Evolutionary conservation across 148 eudicot species (phyloP).

Genomic region (Pharnaceum exiguum): DNA sequence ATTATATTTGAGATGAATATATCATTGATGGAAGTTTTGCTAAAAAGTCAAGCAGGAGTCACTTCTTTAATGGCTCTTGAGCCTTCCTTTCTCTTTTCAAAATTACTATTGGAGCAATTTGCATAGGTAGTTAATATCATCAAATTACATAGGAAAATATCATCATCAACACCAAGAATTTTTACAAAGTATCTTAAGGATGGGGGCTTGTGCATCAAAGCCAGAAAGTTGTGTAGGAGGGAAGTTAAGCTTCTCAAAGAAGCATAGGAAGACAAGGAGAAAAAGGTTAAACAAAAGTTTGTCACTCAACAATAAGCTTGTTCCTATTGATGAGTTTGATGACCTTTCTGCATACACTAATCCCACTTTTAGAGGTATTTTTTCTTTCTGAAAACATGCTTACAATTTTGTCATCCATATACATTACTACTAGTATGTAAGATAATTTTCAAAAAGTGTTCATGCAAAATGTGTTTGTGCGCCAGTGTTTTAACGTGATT

Average conservation of each 20-base stretch:
- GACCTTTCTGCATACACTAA: conserved; percentile 35
- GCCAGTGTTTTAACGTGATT: neutral
- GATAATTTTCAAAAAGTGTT: neutral
- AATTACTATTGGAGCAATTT: neutral
- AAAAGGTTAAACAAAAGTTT: conserved; percentile 24
- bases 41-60: neutral
- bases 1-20: neutral
- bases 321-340: conserved; percentile 29
- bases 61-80: neutral
- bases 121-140: neutral
- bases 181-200: conserved; percentile 4
- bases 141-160: neutral
- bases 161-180: neutral
- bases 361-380: conserved; percentile 66
- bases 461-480: neutral
- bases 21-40: neutral
- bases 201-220: conserved; percentile 86
- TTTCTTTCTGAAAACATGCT: too few species aligned
- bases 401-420: neutral
- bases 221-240: conserved; percentile 53
- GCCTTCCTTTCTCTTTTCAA: neutral
- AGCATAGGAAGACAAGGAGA: conserved; percentile 31
- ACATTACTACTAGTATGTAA: neutral
- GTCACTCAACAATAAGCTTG: conserved; percentile 29
- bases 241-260: conserved; percentile 25